A percentile compares a stretch with the other conserved stretches of the same genome.
These are phyloP conservation scores for Capsella bursapastoris DNA, from an alignment of 345 rosid genomes.

Conservation along the genomic window DNA sequence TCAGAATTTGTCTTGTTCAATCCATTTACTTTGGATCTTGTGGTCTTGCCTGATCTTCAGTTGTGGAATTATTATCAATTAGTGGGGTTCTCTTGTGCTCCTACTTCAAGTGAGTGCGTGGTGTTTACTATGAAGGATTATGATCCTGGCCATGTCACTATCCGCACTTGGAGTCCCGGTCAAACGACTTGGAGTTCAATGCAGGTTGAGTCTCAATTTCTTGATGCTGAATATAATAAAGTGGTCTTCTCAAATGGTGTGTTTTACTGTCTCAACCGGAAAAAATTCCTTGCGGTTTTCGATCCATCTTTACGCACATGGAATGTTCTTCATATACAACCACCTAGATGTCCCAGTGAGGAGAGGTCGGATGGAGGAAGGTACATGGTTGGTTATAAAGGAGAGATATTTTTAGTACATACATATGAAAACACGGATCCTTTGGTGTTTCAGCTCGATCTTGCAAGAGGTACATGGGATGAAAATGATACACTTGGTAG, in stretches of 20 bases:
- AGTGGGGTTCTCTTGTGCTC: slow-evolving; percentile 76
- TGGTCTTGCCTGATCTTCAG: slow-evolving; percentile 54
- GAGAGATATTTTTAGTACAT: slow-evolving; percentile 3
- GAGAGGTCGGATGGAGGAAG: slow-evolving; percentile 18
- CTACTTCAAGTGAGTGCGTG: slow-evolving; percentile 58
- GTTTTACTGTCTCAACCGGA: slow-evolving; percentile 39
- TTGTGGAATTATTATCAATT: slow-evolving; percentile 46
- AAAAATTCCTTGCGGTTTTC: slow-evolving; percentile 20
- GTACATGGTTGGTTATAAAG: slow-evolving; percentile 34
- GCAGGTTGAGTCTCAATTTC: slow-evolving; percentile 35
- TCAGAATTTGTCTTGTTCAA: slow-evolving; percentile 67
- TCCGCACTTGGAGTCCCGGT: slow-evolving; percentile 66
- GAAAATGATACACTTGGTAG: slow-evolving; percentile 26
- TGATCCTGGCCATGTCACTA: slow-evolving; percentile 63
- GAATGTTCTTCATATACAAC: slow-evolving; percentile 21
- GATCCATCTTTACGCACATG: slow-evolving; percentile 35
- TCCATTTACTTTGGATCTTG: slow-evolving; percentile 58
- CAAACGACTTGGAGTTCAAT: slow-evolving; percentile 55
- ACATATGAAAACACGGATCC: slow-evolving; percentile 29
- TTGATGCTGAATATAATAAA: slow-evolving; percentile 25
- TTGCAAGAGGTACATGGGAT: slow-evolving; percentile 26
- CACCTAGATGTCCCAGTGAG: slow-evolving; percentile 16
- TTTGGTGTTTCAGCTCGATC: slow-evolving; percentile 39
- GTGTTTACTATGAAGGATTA: slow-evolving; percentile 62
- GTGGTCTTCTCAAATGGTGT: slow-evolving; percentile 36